Base-by-base conservation (phyloP, 441 rosid genomes). In the Brassica balearica region DNA sequence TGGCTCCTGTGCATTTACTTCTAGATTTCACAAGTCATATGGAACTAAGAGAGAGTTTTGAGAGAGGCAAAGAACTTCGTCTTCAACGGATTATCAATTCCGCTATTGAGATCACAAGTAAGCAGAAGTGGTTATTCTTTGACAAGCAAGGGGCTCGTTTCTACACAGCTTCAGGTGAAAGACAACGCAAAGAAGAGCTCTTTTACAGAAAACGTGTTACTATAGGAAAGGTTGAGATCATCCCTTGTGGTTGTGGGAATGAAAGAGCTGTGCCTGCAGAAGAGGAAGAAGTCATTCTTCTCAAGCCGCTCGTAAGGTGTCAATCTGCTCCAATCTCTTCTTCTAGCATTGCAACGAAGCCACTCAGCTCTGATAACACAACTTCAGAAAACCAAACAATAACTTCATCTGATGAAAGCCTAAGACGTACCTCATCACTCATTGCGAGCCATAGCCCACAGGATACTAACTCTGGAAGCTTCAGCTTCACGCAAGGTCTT, bases 281-380 rank as follows among this genome's bases (percentile, higher is more conserved):
- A 68, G 99, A 95, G 71, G 97, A 95, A 83, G 98, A 93, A 86
- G 95, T 93, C 80, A 95, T 95, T 82, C 95, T 95, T 60, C 93
- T 95, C 85, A 89, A 91, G 87, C 99, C 99, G 66, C 93, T 91
- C 41, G 82, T 87, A 56, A 88, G 98, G 77, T 83, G 88, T 85
- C 93, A 92, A 63, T 95, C 99, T 25, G 99, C 92, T 64, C 99
- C 99, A 2, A 77, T 87, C 63, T 76, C 73, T 80, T 80, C 77
- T 67, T 82, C 73, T 73, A 62, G 72, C 41, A 76, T 62, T 12
- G 46, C 62, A 48, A 78, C 76, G 67, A 82, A 55, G 65, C 62
- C 48, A 80, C 84, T 75, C 71, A 68, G 51, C 67, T 64, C 53
- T 6, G 41, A 70, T 65, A 58, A 6, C 76, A 87, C 77, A 70